Conservation (phyloP, 768 basidiomycete genomes). For the Cantharellus cinnabarinus region DNA sequence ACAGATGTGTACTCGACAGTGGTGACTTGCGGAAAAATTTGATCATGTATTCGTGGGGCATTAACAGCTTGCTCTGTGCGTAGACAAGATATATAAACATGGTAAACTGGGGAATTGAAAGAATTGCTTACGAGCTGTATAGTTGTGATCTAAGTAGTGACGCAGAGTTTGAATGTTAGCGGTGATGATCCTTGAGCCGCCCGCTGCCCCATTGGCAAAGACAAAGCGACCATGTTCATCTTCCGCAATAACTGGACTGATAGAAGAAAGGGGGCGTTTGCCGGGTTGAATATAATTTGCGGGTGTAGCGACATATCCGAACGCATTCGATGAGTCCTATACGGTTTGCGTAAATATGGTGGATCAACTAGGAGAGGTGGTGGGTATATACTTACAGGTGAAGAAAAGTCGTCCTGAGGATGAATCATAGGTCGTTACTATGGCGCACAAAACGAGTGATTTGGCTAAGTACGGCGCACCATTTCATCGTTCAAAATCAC, state of each 20-base stretch:
- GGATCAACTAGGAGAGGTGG: neutral
- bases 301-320: slow-evolving; percentile 21
- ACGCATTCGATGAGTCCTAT: slow-evolving; percentile 13
- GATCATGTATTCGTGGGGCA: neutral
- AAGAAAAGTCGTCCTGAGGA: neutral
- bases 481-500: neutral
- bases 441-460: neutral
- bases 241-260: slow-evolving; percentile 59
- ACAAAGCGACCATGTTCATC: slow-evolving; percentile 50
- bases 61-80: neutral
- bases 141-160: slow-evolving; percentile 18
- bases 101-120: neutral
- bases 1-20: neutral
- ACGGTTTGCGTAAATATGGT: neutral
- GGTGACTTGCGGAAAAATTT: neutral
- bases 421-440: neutral
- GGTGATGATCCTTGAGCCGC: slow-evolving; percentile 70
- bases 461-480: neutral
- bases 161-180: slow-evolving; percentile 45
- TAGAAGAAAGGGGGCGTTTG: slow-evolving; percentile 84
- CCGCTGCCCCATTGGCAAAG: slow-evolving; percentile 62
- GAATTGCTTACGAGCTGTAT: slow-evolving; percentile 5
- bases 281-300: slow-evolving; percentile 67
- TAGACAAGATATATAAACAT: neutral
- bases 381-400: neutral